Conservation (phyloP, 495 filamentous ascomycete genomes). For the Neurospora sp. region DNA sequence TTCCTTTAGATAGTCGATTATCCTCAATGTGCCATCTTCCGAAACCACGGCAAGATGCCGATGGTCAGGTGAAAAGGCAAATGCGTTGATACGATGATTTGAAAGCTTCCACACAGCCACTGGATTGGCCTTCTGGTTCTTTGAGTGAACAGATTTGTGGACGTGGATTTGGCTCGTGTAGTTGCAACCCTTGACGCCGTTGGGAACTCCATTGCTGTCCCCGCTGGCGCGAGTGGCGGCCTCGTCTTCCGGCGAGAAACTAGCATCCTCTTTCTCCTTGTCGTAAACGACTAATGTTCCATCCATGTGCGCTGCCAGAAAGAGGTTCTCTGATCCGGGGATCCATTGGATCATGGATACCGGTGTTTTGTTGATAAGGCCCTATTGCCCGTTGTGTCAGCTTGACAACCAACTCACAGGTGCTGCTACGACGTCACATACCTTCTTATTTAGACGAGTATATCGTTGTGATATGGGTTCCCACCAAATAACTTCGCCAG, state of each 20-base stretch:
- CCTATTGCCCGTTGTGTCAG: slow-evolving; percentile 28
- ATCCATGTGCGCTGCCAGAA: slow-evolving; percentile 87
- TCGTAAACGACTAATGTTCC: slow-evolving; percentile 93
- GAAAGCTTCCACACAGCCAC: slow-evolving; percentile 85
- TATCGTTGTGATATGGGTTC: slow-evolving; percentile 96
- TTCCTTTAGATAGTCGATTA: slow-evolving; percentile 88
- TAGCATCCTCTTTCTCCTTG: slow-evolving; percentile 93
- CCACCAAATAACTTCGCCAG: slow-evolving; percentile 96
- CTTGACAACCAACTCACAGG: not conserved
- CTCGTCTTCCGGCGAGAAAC: slow-evolving; percentile 40
- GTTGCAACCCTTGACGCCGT: slow-evolving; percentile 15
- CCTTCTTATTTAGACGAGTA: slow-evolving; percentile 87
- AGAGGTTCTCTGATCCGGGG: slow-evolving; percentile 86
- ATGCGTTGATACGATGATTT: slow-evolving; percentile 77
- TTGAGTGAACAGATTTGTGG: slow-evolving; percentile 81
- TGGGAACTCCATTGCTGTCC: slow-evolving; percentile 28
- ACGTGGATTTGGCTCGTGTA: slow-evolving; percentile 43
- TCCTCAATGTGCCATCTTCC: slow-evolving; percentile 80
- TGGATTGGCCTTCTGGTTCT: slow-evolving; percentile 88
- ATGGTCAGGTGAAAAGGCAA: slow-evolving; percentile 81
- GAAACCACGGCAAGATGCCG: slow-evolving; percentile 83
- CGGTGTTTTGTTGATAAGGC: slow-evolving; percentile 73
- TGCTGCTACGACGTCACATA: not conserved
- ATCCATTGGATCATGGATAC: slow-evolving; percentile 88
- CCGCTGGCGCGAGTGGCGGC: slow-evolving; percentile 29